phyloP scores from a whole-genome alignment of 140 eudicot species.

The Cichorium intybus region DNA sequence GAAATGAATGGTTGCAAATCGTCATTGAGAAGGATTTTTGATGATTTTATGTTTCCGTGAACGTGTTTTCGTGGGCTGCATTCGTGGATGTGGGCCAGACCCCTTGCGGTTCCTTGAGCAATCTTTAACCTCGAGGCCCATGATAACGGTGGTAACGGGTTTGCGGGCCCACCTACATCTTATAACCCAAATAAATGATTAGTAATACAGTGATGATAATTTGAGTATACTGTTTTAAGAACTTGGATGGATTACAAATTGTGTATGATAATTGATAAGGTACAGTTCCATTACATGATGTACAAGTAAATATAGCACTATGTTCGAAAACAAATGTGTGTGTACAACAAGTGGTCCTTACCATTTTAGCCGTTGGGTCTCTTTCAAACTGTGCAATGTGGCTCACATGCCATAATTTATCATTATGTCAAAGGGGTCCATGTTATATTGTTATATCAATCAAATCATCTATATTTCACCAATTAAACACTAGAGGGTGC shows the following conservation, averaged over 20 bases:
- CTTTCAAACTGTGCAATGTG: constrained; percentile 26
- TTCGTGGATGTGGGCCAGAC: constrained; percentile 79
- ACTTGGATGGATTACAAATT: background rate
- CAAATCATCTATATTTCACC: background rate
- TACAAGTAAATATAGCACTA: constrained; percentile 18
- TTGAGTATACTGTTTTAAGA: background rate
- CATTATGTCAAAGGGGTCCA: constrained; percentile 23
- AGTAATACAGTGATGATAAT: background rate
- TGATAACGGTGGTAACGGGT: constrained; percentile 57
- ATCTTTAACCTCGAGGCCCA: constrained; percentile 79
- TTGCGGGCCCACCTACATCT: constrained; percentile 63
- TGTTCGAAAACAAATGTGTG: constrained; percentile 11
- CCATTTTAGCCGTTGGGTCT: constrained; percentile 16
- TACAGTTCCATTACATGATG: constrained; percentile 14
- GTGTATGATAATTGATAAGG: background rate
- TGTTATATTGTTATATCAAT: background rate
- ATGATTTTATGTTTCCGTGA: constrained; percentile 86
- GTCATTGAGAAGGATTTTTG: constrained; percentile 85
- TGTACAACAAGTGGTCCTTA: constrained; percentile 18
- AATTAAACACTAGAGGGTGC: background rate
- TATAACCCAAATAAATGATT: background rate
- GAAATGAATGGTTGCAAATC: constrained; percentile 75
- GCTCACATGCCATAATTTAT: constrained; percentile 11
- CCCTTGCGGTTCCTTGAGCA: constrained; percentile 82
- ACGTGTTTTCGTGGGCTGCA: constrained; percentile 79